phyloP scores from a whole-genome alignment of 768 basidiomycete genomes.

The Tricholoma bakamatsutake region DNA sequence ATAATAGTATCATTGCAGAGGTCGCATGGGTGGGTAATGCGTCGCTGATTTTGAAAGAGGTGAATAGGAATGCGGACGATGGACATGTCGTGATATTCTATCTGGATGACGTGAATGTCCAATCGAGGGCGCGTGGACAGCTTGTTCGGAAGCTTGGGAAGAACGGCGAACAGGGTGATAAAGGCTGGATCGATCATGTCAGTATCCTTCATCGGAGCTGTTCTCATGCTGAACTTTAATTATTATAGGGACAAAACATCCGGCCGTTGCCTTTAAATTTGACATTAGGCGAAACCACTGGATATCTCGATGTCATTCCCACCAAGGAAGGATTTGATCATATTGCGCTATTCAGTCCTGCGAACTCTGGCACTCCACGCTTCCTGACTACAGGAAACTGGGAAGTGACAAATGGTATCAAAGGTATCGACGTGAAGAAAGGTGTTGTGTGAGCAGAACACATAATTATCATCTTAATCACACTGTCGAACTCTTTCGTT shows the following conservation, averaged over 20 bases:
- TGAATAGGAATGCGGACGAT: conserved; percentile 75
- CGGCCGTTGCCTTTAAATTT: conserved; percentile 45
- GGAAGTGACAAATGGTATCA: conserved; percentile 80
- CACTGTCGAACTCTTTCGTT: conserved; percentile 9
- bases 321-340: conserved; percentile 81
- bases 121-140: conserved; percentile 31
- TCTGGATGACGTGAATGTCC: conserved; percentile 25
- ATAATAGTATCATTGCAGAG: conserved; percentile 72
- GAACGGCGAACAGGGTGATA: conserved; percentile 81
- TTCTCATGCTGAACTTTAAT: neutral
- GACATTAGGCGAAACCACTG: conserved; percentile 38
- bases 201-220: neutral
- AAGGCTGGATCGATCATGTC: conserved; percentile 92
- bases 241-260: conserved; percentile 56
- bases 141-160: conserved; percentile 77
- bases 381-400: conserved; percentile 87
- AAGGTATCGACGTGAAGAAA: conserved; percentile 61
- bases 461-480: conserved; percentile 5
- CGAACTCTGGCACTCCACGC: conserved; percentile 57
- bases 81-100: conserved; percentile 82
- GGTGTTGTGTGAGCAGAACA: conserved; percentile 64
- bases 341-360: conserved; percentile 85
- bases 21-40: conserved; percentile 83
- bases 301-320: conserved; percentile 91
- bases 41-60: conserved; percentile 77